phyloP scores from a whole-genome alignment of 1,284 basidiomycete genomes.

The Bjerkandera adusta region DNA sequence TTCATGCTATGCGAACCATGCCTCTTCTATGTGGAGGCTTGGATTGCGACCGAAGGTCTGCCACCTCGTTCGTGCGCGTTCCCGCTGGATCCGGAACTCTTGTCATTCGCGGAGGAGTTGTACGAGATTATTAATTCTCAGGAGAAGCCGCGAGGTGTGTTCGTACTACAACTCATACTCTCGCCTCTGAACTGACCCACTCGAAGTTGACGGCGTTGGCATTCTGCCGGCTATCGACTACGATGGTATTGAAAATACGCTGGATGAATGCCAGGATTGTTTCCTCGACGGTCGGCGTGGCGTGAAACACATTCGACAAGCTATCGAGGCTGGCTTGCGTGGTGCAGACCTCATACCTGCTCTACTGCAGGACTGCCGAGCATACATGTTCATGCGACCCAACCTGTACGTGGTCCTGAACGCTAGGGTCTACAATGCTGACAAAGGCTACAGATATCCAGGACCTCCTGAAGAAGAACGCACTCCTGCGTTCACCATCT shows the following conservation, averaged over 20 bases:
- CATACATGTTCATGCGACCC: slow-evolving; percentile 15
- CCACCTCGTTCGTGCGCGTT: background rate
- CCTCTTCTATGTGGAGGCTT: background rate
- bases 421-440: background rate
- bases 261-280: slow-evolving; percentile 12
- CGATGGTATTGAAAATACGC: slow-evolving; percentile 9
- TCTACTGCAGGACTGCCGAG: slow-evolving; percentile 8
- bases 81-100: background rate
- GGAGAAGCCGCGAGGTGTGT: no score
- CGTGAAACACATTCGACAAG: background rate
- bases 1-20: background rate
- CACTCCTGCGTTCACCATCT: background rate
- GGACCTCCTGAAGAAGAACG: background rate
- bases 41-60: background rate
- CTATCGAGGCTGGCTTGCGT: slow-evolving; percentile 7
- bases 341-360: slow-evolving; percentile 9
- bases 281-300: slow-evolving; percentile 1
- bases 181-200: no score
- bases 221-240: slow-evolving; percentile 9
- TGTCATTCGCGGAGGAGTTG: slow-evolving; percentile 1
- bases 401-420: slow-evolving; percentile 7
- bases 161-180: background rate
- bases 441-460: background rate
- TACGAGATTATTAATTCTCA: slow-evolving; percentile 1
- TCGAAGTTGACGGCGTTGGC: background rate